Conservation (phyloP, 2,329 filamentous ascomycete species). For the Phaeomoniella chlamydospora region DNA sequence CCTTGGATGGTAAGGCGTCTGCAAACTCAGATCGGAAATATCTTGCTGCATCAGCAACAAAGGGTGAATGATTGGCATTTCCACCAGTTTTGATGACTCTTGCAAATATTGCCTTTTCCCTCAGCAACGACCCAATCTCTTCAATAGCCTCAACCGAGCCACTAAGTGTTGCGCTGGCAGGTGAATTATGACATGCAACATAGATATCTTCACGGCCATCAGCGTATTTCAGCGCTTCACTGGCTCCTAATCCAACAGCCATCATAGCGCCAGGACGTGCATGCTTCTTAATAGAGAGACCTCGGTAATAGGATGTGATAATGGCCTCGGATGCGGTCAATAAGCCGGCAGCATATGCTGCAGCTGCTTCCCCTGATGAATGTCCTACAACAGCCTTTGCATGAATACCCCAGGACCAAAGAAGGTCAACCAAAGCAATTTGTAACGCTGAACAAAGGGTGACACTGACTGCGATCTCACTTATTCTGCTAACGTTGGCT, state of each 20-base stretch:
- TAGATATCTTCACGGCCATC: constrained; percentile 12
- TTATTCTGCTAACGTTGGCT: constrained; percentile 3
- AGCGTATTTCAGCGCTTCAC: constrained; percentile 10
- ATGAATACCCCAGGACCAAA: constrained; percentile 28
- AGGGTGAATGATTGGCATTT: constrained; percentile 16
- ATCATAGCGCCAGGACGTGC: constrained; percentile 36
- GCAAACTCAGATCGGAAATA: no score
- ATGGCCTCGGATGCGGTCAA: constrained; percentile 21
- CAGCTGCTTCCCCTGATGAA: constrained; percentile 34
- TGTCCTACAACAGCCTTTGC: constrained; percentile 29
- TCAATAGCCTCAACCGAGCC: constrained; percentile 9
- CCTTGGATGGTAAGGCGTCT: no score
- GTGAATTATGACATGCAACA: constrained; percentile 20
- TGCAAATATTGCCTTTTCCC: constrained; percentile 13
- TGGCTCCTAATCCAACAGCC: constrained; percentile 26
- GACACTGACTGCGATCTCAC: constrained; percentile 4
- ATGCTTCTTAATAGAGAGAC: constrained; percentile 6
- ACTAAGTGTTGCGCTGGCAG: constrained; percentile 13
- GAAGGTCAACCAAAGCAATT: constrained; percentile 28
- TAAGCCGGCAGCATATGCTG: constrained; percentile 27
- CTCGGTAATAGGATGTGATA: constrained; percentile 2
- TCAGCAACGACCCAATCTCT: constrained; percentile 12
- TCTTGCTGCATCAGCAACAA: constrained; percentile 15
- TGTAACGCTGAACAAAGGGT: constrained; percentile 29
- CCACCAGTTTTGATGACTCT: constrained; percentile 14